Conservation (phyloP, 129 eudicot genomes). For the Arctium minus region DNA sequence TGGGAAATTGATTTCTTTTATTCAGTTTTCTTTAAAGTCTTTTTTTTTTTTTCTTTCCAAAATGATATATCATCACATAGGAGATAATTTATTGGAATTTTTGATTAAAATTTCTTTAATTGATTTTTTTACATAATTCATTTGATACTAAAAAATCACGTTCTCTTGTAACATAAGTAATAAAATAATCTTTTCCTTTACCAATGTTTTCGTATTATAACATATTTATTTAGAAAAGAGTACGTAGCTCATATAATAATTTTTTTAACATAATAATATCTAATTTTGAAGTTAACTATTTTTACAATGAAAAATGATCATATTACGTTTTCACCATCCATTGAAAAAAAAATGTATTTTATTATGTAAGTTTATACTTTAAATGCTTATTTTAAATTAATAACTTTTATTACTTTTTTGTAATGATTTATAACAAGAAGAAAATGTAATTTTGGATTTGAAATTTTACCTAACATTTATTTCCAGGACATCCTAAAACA, state of each 20-base stretch:
- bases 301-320: background rate
- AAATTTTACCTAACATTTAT: background rate
- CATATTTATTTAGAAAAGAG: background rate
- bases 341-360: too few species aligned
- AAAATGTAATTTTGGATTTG: background rate
- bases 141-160: background rate
- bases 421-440: background rate
- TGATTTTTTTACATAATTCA: too few species aligned
- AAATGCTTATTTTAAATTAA: background rate
- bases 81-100: background rate
- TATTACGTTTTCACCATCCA: background rate
- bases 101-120: background rate
- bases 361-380: background rate
- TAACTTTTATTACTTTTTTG: too few species aligned
- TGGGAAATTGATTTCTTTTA: background rate
- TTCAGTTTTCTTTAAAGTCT: background rate
- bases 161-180: background rate
- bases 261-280: too few species aligned
- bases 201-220: too few species aligned
- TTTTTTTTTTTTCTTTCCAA: background rate
- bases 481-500: background rate
- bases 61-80: background rate
- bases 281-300: too few species aligned
- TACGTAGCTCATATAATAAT: background rate
- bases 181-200: background rate